These are phyloP conservation scores for Syzygium malaccense DNA, from an alignment of 441 rosid species.

Conservation along the genomic window DNA sequence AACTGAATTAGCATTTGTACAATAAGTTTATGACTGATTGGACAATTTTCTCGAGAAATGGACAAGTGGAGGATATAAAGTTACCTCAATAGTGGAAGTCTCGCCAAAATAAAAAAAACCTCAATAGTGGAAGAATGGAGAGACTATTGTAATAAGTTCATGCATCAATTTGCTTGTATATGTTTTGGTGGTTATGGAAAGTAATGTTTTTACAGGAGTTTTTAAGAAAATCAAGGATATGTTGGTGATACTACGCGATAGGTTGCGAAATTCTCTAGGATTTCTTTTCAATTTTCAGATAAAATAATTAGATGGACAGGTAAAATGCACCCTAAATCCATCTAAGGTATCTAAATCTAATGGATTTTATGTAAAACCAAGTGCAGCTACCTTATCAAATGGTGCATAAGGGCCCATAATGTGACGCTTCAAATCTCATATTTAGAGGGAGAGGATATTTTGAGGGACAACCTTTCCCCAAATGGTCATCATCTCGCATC, in stretches of 20 bases:
- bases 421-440: background rate
- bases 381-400: background rate
- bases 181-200: background rate
- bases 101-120: no score
- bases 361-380: background rate
- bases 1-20: fast-evolving
- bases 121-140: background rate
- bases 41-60: fast-evolving
- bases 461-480: background rate
- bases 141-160: background rate
- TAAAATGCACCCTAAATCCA: background rate
- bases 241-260: background rate
- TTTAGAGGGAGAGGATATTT: background rate
- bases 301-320: background rate
- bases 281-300: background rate
- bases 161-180: background rate
- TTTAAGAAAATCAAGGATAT: background rate
- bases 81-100: background rate
- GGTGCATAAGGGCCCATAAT: background rate
- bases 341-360: background rate
- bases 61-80: background rate
- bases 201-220: background rate
- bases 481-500: background rate
- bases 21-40: background rate
- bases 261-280: background rate